Evolutionary conservation across 2,329 filamentous ascomycete genomes (phyloP).

Genomic region (Verticillium dahliae): DNA sequence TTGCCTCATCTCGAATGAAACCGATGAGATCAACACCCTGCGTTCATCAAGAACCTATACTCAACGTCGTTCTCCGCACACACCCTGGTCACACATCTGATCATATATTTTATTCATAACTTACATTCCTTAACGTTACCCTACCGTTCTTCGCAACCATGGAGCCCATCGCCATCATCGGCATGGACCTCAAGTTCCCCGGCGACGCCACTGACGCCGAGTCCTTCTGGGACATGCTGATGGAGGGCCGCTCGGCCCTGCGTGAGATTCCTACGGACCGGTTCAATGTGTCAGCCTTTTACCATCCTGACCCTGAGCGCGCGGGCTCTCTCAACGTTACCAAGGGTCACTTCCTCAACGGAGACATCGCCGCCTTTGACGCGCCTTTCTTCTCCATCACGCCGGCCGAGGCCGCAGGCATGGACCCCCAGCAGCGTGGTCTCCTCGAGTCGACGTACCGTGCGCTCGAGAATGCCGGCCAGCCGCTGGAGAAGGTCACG

Average conservation of each 20-base stretch:
- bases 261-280: constrained; percentile 15
- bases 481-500: constrained; percentile 18
- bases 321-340: not conserved
- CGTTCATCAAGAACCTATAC: too few relatives aligned
- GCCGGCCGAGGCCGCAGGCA: constrained; percentile 26
- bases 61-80: too few relatives aligned
- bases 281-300: constrained; percentile 16
- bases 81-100: too few relatives aligned
- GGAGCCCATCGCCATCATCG: constrained; percentile 15
- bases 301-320: constrained; percentile 12
- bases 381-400: constrained; percentile 31
- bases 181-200: constrained; percentile 15
- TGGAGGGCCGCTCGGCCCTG: constrained; percentile 12
- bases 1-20: too few relatives aligned
- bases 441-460: constrained; percentile 33
- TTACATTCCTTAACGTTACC: too few relatives aligned
- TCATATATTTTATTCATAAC: too few relatives aligned
- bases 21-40: too few relatives aligned
- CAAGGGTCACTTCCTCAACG: constrained; percentile 2
- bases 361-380: constrained; percentile 26
- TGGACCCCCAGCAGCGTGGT: constrained; percentile 35
- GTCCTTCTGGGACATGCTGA: constrained; percentile 20
- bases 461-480: constrained; percentile 29
- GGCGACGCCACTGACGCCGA: constrained; percentile 9
- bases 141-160: too few relatives aligned